These are phyloP conservation scores for Akebia trifoliata DNA, from an alignment of 164 flowering plant genomes.

Conservation along the genomic window DNA sequence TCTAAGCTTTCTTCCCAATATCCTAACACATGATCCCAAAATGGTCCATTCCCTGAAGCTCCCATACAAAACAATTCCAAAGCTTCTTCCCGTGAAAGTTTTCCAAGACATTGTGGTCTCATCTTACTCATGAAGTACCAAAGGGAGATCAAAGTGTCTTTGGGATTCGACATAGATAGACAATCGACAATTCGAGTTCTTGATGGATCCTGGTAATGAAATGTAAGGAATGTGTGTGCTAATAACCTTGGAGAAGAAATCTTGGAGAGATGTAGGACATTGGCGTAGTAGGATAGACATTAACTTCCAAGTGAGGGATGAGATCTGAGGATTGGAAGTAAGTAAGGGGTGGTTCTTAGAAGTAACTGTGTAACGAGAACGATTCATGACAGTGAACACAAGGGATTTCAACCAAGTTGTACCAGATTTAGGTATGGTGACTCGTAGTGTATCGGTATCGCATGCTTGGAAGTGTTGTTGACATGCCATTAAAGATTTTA, in stretches of 20 bases:
- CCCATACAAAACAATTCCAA: conserved; percentile 20
- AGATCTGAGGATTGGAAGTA: conserved; percentile 23
- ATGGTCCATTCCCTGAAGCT: conserved; percentile 6
- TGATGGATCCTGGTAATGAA: conserved; percentile 17
- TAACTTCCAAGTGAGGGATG: conserved; percentile 16
- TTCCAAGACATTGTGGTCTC: neutral
- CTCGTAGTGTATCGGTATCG: conserved; percentile 22
- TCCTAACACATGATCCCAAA: conserved; percentile 13
- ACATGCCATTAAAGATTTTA: conserved; percentile 5
- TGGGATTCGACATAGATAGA: conserved; percentile 25
- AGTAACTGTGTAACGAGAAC: neutral
- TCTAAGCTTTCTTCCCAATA: conserved; percentile 6
- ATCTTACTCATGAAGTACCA: conserved; percentile 10
- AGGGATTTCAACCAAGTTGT: conserved; percentile 41
- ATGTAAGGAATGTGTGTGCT: conserved; percentile 17
- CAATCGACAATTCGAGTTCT: conserved; percentile 11
- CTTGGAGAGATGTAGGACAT: conserved; percentile 5
- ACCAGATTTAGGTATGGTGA: conserved; percentile 34
- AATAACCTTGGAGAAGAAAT: conserved; percentile 19
- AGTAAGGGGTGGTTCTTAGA: conserved; percentile 9
- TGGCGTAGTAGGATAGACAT: neutral
- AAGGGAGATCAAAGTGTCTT: conserved; percentile 14
- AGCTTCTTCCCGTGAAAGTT: neutral
- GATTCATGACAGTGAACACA: conserved; percentile 20
- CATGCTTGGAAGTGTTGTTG: conserved; percentile 29